phyloP scores from a whole-genome alignment of 202 grass and related monocot species.

The Setaria viridis region DNA sequence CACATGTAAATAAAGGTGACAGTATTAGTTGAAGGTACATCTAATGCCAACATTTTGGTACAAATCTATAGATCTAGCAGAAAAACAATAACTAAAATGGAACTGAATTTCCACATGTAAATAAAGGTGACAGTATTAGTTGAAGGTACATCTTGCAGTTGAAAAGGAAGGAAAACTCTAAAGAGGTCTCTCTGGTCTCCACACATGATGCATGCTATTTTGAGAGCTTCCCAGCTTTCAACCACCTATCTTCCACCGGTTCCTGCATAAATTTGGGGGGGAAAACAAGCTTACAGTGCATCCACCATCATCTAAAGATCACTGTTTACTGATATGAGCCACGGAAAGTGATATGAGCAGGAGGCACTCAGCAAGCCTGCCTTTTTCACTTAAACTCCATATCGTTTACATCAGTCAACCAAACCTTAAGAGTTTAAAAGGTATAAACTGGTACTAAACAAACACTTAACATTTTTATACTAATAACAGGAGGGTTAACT shows the following conservation, averaged over 20 bases:
- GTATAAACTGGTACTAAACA: background rate
- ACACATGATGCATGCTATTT: background rate
- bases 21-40: background rate
- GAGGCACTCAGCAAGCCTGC: background rate
- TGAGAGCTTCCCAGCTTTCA: background rate
- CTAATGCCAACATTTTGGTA: background rate
- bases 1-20: no score
- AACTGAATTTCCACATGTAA: no score
- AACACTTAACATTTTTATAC: background rate
- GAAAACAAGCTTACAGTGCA: background rate
- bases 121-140: no score
- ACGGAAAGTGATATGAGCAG: background rate
- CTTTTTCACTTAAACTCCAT: background rate
- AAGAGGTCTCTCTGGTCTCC: background rate
- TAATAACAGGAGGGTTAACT: background rate
- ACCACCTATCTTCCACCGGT: no score
- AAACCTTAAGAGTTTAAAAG: background rate
- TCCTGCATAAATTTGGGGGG: background rate
- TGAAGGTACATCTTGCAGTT: background rate
- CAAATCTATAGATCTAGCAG: background rate
- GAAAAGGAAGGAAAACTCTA: background rate
- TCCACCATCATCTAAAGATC: background rate
- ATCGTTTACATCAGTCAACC: conserved; percentile 8
- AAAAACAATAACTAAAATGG: background rate
- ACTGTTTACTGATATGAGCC: background rate